A percentile compares a stretch with the other conserved stretches of the same genome.
phyloP scores from a whole-genome alignment of 306 rosid genomes.

The Boehmeria nivea region DNA sequence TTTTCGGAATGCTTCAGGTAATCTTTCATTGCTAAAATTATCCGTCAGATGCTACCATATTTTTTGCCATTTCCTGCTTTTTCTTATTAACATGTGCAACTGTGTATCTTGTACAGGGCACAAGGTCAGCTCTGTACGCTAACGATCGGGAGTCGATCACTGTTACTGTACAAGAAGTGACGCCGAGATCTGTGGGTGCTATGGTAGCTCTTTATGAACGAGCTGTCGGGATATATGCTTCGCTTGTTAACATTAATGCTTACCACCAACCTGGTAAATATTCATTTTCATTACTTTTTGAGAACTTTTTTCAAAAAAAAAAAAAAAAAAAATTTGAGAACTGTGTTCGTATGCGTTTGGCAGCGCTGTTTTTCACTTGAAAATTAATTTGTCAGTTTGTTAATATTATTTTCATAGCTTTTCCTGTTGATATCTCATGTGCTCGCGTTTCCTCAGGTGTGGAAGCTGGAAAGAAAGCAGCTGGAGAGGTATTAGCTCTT shows the following conservation, averaged over 20 bases:
- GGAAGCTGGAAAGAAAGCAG: conserved; percentile 93
- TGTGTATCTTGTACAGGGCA: conserved; percentile 66
- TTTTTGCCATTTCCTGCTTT: no score
- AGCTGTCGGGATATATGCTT: conserved; percentile 95
- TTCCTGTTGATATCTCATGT: neutral
- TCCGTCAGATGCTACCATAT: conserved; percentile 1
- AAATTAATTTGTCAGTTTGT: neutral
- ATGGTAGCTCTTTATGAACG: conserved; percentile 91
- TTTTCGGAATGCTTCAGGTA: conserved; percentile 99
- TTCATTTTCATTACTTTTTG: no score
- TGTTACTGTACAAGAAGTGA: conserved; percentile 89
- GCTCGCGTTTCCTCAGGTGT: conserved; percentile 51
- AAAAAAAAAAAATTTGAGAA: no score
- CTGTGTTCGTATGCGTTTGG: no score
- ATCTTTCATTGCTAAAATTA: conserved; percentile 15
- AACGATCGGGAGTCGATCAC: conserved; percentile 80
- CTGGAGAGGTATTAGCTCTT: conserved; percentile 89
- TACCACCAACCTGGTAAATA: conserved; percentile 93
- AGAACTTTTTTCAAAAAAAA: no score
- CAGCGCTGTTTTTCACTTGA: no score
- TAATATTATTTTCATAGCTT: neutral
- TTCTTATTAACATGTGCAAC: neutral
- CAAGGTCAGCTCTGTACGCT: conserved; percentile 84
- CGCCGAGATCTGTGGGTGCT: conserved; percentile 86
- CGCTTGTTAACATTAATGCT: conserved; percentile 81